phyloP scores from a whole-genome alignment of 2,329 filamentous ascomycete genomes.

The Scolecobasidium constrictum region DNA sequence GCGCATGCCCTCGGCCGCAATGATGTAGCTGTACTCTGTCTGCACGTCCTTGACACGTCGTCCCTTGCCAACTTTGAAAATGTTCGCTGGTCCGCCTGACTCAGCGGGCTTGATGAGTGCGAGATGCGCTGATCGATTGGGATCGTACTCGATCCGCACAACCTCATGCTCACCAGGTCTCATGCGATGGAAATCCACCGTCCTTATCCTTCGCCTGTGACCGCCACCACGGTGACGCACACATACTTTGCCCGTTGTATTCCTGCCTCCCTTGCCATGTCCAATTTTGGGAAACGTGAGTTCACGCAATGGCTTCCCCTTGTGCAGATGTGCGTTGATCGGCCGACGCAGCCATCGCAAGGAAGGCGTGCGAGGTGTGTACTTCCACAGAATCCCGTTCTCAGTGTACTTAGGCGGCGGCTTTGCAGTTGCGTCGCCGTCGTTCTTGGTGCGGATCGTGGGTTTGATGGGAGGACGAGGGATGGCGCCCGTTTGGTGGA shows the following conservation, averaged over 20 bases:
- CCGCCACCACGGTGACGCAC: conserved; percentile 89
- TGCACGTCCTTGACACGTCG: conserved; percentile 16
- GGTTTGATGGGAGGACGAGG: not conserved
- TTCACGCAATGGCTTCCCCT: conserved; percentile 70
- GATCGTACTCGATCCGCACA: conserved; percentile 93
- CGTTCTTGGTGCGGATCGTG: not conserved
- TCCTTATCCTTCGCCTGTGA: conserved; percentile 81
- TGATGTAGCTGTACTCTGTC: conserved; percentile 64
- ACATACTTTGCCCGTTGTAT: conserved; percentile 74
- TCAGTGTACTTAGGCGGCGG: not conserved
- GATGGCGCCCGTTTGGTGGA: conserved; percentile 1
- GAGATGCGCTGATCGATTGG: conserved; percentile 85
- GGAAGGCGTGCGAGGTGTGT: conserved; percentile 89
- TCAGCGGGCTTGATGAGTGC: conserved; percentile 69
- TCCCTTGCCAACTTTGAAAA: not conserved
- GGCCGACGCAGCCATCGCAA: conserved; percentile 82
- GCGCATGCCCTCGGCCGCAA: conserved; percentile 89
- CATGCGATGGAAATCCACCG: conserved; percentile 75
- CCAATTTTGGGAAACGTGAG: conserved; percentile 90
- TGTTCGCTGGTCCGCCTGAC: conserved; percentile 38
- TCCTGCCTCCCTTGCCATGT: conserved; percentile 84
- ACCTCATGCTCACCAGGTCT: conserved; percentile 75
- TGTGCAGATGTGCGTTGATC: conserved; percentile 95
- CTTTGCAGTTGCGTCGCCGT: not conserved
- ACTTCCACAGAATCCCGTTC: conserved; percentile 45